Evolutionary conservation across 495 filamentous ascomycete species (phyloP).

Genomic region (Daldinia concentrica): DNA sequence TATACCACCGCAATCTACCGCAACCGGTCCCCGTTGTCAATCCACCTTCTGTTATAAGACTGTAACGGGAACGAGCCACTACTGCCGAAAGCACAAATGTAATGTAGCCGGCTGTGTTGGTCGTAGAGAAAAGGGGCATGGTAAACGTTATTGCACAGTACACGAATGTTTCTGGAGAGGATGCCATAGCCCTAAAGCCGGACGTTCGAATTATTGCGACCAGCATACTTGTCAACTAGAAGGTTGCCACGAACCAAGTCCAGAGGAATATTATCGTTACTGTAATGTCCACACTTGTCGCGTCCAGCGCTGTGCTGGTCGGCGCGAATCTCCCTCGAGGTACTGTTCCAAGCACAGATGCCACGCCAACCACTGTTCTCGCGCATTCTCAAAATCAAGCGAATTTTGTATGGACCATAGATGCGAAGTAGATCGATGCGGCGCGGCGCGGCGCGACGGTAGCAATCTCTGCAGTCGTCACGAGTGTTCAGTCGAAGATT

Average conservation of each 20-base stretch:
- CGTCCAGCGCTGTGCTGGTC: constrained; percentile 20
- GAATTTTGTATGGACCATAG: constrained; percentile 31
- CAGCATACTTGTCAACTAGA: constrained; percentile 25
- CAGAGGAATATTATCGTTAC: constrained; percentile 29
- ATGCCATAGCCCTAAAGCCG: constrained; percentile 16
- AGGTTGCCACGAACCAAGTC: constrained; percentile 29
- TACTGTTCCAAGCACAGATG: constrained; percentile 37
- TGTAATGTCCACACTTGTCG: constrained; percentile 34
- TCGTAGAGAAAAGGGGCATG: constrained; percentile 33
- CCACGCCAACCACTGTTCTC: constrained; percentile 2
- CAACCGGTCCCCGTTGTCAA: constrained; percentile 28
- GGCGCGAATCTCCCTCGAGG: constrained; percentile 15
- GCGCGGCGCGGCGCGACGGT: constrained; percentile 9
- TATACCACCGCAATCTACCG: neutral
- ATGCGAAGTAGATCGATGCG: constrained; percentile 34
- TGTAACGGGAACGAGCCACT: constrained; percentile 5
- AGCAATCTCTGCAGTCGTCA: constrained; percentile 25
- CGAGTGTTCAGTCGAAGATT: constrained; percentile 27
- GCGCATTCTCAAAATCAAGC: constrained; percentile 15
- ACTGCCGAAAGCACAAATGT: constrained; percentile 39
- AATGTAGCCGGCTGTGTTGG: constrained; percentile 10
- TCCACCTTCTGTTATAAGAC: constrained; percentile 35
- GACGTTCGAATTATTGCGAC: constrained; percentile 18
- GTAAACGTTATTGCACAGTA: constrained; percentile 16
- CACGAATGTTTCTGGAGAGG: constrained; percentile 37